Evolutionary conservation across 129 eudicot species (phyloP), one percentile per base, ranked within the genome.

Genomic region (Rutidosis leptorrhynchoides): DNA sequence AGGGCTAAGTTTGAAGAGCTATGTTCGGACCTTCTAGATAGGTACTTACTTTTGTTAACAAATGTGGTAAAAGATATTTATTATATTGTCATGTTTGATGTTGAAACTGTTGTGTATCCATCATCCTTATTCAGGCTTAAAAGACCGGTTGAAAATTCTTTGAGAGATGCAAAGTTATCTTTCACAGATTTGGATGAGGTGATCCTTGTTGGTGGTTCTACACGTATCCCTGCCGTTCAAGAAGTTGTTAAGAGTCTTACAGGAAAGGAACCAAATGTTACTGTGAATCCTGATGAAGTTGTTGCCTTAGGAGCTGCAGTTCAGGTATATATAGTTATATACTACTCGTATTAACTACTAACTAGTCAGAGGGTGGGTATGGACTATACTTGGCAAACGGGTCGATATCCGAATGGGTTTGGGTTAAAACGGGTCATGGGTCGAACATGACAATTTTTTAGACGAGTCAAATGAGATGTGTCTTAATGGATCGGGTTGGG

Each of bases 231-330:
- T 59, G 99, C 99, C 72, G 99, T 89, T 55, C 90, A 82, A 79
- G 99, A 82, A 78, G 85, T 94, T 64, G 95, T 94, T 8, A 93
- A 88, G 83, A 89, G 80, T 62, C 23, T 94, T 71, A 94, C 96
- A 8, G 96, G 95, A 70, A 93, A 89, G 73, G 96, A 89, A 52
- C 99, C 99, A 46, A 93, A 93, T 69, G 95, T 94, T 28, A 89
- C 99, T 1, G 96, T 94, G 40, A 94, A 94, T 59, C 99, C 99
- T 9, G 99, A 94, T 84, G 99, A 94, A 79, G 99, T 94, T 66
- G 99, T 94, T 74, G 99, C 99, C 52, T 86, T 94, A 64, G 99
- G 99, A 53, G 99, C 99, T 76, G 99, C 99, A 19, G 96, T 94
- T 74, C 99, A 94, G 96, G 98, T 88, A 59, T 40, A 40, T 40